phyloP scores from a whole-genome alignment of 805 yeast species.

The Yamadazyma olivae region DNA sequence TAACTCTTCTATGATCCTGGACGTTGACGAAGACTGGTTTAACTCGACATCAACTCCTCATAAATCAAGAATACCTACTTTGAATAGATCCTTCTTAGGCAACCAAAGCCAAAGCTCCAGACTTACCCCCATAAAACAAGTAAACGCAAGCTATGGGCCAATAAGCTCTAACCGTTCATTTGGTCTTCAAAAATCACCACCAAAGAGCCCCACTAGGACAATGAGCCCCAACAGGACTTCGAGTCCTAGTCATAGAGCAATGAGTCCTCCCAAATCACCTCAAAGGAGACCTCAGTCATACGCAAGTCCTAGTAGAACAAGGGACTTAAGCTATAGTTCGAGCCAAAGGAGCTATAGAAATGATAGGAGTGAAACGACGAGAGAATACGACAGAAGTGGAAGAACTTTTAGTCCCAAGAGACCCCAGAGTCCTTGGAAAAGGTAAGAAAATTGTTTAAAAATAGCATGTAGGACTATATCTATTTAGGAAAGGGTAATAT shows the following conservation, averaged over 20 bases:
- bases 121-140: not conserved
- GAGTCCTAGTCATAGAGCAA: not conserved
- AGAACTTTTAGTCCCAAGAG: too few species aligned
- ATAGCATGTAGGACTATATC: too few species aligned
- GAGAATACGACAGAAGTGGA: too few species aligned
- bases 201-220: not conserved
- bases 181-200: too few species aligned
- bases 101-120: not conserved
- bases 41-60: conserved; percentile 13
- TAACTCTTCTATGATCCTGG: conserved; percentile 11
- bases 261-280: not conserved
- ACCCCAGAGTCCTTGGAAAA: too few species aligned
- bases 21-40: conserved; percentile 11
- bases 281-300: not conserved
- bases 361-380: too few species aligned
- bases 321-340: too few species aligned
- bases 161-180: too few species aligned
- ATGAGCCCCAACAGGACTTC: not conserved
- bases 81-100: not conserved
- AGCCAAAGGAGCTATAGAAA: too few species aligned
- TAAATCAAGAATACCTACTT: conserved; percentile 2
- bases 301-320: not conserved
- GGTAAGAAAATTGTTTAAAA: too few species aligned
- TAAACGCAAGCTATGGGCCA: not conserved
- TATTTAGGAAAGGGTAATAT: conserved; percentile 3